These are phyloP conservation scores for Stylonectria norvegica DNA, from an alignment of 2,329 filamentous ascomycete species.

Conservation along the genomic window DNA sequence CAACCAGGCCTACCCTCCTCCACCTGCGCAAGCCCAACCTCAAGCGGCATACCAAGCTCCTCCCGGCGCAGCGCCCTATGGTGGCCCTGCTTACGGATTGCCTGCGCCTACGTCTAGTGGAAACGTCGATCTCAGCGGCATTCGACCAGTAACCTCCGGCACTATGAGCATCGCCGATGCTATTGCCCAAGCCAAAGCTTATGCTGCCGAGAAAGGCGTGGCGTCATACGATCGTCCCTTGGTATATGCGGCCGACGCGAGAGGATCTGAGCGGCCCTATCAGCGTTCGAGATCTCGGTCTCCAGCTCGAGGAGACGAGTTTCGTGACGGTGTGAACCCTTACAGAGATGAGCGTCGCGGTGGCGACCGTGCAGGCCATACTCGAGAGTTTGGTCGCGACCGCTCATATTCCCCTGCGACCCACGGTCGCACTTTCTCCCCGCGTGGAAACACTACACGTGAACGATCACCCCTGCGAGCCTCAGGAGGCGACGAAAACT, in stretches of 20 bases:
- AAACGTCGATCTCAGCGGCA: constrained; percentile 74
- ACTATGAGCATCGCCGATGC: constrained; percentile 81
- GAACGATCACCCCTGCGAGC: constrained; percentile 58
- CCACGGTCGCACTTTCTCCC: constrained; percentile 56
- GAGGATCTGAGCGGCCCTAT: constrained; percentile 49
- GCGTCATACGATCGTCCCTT: constrained; percentile 57
- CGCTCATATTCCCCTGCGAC: constrained; percentile 68
- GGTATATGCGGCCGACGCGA: constrained; percentile 40
- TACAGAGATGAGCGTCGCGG: constrained; percentile 83
- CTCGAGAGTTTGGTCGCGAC: constrained; percentile 51
- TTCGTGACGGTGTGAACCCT: constrained; percentile 73
- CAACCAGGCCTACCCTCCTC: constrained; percentile 39
- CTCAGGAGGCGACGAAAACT: constrained; percentile 63
- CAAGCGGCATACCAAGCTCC: constrained; percentile 38
- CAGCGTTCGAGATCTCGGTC: constrained; percentile 70
- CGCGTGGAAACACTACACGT: constrained; percentile 50
- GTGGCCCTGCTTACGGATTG: constrained; percentile 44
- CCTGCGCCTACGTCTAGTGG: constrained; percentile 71
- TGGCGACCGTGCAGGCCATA: constrained; percentile 45
- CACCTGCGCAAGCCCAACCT: constrained; percentile 34
- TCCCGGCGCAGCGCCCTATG: constrained; percentile 24
- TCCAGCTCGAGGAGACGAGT: constrained; percentile 66
- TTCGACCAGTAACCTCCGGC: constrained; percentile 75
- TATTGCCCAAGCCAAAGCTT: constrained; percentile 78
- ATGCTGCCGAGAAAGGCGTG: constrained; percentile 75